These are phyloP conservation scores for Podaxis sp. DNA, from an alignment of 768 basidiomycete species.

Conservation along the genomic window DNA sequence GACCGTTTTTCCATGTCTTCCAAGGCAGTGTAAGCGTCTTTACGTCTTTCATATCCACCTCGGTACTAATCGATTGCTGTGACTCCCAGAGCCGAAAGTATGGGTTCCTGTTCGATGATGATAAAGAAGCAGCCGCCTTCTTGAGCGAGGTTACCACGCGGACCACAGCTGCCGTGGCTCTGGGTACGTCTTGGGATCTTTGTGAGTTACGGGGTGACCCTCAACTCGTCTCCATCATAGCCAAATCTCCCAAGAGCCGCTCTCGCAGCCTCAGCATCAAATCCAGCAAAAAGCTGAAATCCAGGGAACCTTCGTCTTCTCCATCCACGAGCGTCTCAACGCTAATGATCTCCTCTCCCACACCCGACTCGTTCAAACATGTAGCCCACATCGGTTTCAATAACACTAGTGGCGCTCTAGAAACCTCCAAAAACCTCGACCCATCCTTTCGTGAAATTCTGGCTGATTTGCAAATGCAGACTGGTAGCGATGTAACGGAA, in stretches of 20 bases:
- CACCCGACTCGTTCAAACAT: constrained; percentile 63
- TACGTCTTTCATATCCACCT: not conserved
- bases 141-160: constrained; percentile 37
- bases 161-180: constrained; percentile 13
- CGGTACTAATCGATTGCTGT: constrained; percentile 50
- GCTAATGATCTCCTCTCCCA: constrained; percentile 56
- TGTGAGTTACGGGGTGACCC: constrained; percentile 23
- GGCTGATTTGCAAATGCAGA: constrained; percentile 29
- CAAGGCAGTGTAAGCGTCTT: constrained; percentile 69
- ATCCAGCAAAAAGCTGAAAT: constrained; percentile 20
- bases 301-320: constrained; percentile 18
- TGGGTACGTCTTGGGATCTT: not conserved
- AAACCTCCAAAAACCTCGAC: constrained; percentile 53
- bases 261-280: constrained; percentile 31
- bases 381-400: constrained; percentile 64
- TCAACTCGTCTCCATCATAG: constrained; percentile 7
- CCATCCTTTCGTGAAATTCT: constrained; percentile 50
- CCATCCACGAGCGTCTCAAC: constrained; percentile 30
- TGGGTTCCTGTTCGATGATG: constrained; percentile 52
- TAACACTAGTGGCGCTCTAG: constrained; percentile 43
- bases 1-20: constrained; percentile 92
- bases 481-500: constrained; percentile 27
- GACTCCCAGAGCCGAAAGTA: constrained; percentile 45
- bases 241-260: constrained; percentile 20
- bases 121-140: constrained; percentile 45